Base-by-base conservation (phyloP, 441 rosid species). In the Melastoma candidum region DNA sequence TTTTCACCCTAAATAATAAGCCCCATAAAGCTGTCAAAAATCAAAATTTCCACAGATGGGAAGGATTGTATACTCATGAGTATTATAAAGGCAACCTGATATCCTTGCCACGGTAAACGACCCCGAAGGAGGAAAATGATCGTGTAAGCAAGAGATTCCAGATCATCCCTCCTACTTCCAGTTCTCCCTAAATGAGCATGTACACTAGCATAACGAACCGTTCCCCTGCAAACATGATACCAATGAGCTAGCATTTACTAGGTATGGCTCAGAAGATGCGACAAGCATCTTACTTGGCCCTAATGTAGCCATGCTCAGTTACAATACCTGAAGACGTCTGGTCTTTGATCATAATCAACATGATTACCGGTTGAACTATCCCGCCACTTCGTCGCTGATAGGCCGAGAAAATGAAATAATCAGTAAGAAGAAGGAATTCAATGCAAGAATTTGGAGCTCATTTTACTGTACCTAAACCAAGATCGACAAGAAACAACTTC, bases 111-210 rank as follows among this genome's bases (percentile, higher is more conserved):
- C 1, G 66, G 66, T 46, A 62, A 55, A 46, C 66, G 48, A 46
- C 66, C 66, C 45, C 48, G 48, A 26, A 62, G 49, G 48, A 62
- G 66, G 60, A 62, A 62, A 41, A 62, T 55, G 49, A 62, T 46
- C 9, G 66, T 62, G 44, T 62, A 62, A 9, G 66, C 66, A 12
- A 62, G 48, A 17, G 66, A 62, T 49, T 62, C 66, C 1, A 62
- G 66, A 49, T 62, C 66, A 55, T 62, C 66, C 36, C 66, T 62
- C 36, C 66, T 56, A 62, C 66, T 62, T 29, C 60, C 66, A 48
- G 66, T 62, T 14, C 66, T 56, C 26, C 66, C 60, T 49, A 62
- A 62, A 55, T 62, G 66, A 62, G 66, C 66, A 62, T 62, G 66
- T 27, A 62, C 66, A 55, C 66, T 62, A 12, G 60, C 66, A 55